Evolutionary conservation across 2,329 filamentous ascomycete species (phyloP), one percentile per base, ranked within the genome.

Genomic region (Dothiorella sarmentorum): DNA sequence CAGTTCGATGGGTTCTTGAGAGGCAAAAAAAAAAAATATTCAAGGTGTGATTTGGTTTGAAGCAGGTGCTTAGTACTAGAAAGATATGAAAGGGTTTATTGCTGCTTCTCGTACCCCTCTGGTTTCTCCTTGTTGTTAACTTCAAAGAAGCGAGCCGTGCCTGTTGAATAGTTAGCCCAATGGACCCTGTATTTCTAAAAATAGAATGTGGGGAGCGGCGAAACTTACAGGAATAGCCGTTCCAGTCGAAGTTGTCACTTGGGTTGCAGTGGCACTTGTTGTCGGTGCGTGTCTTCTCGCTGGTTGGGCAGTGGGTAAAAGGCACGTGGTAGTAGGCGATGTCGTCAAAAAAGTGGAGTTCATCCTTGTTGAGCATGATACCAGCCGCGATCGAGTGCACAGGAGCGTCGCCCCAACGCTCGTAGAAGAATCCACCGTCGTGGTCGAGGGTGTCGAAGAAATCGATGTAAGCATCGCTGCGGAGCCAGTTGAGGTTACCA

Each of bases 161-260:
- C 90, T 93, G 62, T n/a, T 29, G 2, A 53, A 24, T 17, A 6
- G 63, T 68, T 64, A 65, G 61, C 22, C 22, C 22, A n/a, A 10
- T 22, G 17, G 20, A n/a, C 40, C n/a, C 18, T 29, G 27, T 3
- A 20, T 7, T 13, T 15, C 47, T 31, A 38, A 4, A 17, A 11
- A 7, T 44, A 22, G 11, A 20, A n/a, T 9, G 6, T n/a, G 4
- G 22, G 15, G 31, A 22, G 26, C 7, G 15, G 40, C 31, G 17
- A 18, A 17, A 29, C 90, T 80, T 84, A 95, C 92, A 97, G 73
- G 91, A 96, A 74, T 97, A 97, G 55, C 90, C 89, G 76, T 96
- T 97, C 95, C 95, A 99, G 76, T 99, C 94, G 80, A 99, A 99
- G 80, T 99, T 99, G 61, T 97, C 90, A 69, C 88, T 87, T 7